Evolutionary conservation across 192 early-diverging fungal species (phyloP), one percentile per base, ranked within the genome.

Genomic region (Gaertneriomyces sp.): DNA sequence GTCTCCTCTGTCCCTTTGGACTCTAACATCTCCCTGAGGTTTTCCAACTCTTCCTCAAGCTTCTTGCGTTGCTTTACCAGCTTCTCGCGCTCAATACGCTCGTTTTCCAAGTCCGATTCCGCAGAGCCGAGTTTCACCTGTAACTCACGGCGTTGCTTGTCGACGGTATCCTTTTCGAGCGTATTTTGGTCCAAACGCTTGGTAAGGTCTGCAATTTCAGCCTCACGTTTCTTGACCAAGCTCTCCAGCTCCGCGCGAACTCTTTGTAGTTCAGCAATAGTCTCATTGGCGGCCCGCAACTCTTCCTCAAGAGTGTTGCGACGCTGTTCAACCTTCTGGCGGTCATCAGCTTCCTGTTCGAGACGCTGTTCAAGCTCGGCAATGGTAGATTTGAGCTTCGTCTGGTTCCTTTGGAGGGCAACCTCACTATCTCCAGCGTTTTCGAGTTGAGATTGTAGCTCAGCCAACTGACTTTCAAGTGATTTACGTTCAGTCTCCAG

Each of bases 1-100:
- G 63, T 78, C 66, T 78, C 76, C 61, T 84, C 77, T 4, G 69
- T 79, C 12, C 76, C 81, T 53, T 84, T 83, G 45, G 81, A 75
- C 63, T 84, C 73, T 45, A 82, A 68, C 8, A 84, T 61, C 12
- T 72, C 69, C 7, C 65, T 60, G 47, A 81, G 50, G 14, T 66
- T 61, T 42, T 74, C 76, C 9, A 84, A 63, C 45, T 80, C 76
- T 42, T 69, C 61, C 61, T 84, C 78, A 7, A 79, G 53, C 71
- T 75, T 77, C 63, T 77, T 72, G 55, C 80, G 82, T 12, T 57
- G 60, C 53, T 85, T 85, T n/a, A 62, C 42, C 11, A 81, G 54
- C 59, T 80, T 77, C 46, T 86, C 84, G 6, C 66, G 44, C 61
- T 84, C 82, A 16, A 58, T 53, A 5, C 53, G 46, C 62, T 85